phyloP scores from a whole-genome alignment of 805 yeast genomes.

The Yarrowia porcina region DNA sequence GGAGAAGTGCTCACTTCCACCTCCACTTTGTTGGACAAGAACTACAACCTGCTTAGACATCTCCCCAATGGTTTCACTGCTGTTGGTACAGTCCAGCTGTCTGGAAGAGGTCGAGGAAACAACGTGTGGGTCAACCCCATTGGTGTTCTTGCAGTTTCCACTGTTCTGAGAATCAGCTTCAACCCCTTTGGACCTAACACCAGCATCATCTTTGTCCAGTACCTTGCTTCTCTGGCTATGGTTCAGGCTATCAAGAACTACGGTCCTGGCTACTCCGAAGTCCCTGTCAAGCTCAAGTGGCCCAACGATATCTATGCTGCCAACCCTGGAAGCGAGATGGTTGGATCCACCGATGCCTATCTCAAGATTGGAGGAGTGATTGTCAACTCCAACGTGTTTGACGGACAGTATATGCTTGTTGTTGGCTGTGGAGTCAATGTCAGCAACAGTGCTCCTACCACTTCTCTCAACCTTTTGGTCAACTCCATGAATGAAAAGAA shows the following conservation, averaged over 20 bases:
- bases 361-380: slow-evolving; percentile 80
- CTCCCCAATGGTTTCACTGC: slow-evolving; percentile 68
- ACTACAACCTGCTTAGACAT: slow-evolving; percentile 53
- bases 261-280: slow-evolving; percentile 61
- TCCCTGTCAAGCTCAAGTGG: slow-evolving; percentile 89
- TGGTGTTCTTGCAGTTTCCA: slow-evolving; percentile 84
- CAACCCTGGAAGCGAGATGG: slow-evolving; percentile 46
- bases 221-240: slow-evolving; percentile 75
- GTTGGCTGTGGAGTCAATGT: slow-evolving; percentile 88
- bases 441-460: slow-evolving; percentile 83
- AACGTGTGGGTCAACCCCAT: slow-evolving; percentile 93
- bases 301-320: slow-evolving; percentile 87
- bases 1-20: slow-evolving; percentile 93
- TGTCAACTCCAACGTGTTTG: slow-evolving; percentile 70
- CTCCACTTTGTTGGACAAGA: slow-evolving; percentile 69
- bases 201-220: slow-evolving; percentile 75
- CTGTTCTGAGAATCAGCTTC: slow-evolving; percentile 57
- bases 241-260: slow-evolving; percentile 68
- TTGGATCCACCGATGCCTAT: slow-evolving; percentile 38
- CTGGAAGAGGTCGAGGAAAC: slow-evolving; percentile 93
- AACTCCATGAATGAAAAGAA: slow-evolving; percentile 51
- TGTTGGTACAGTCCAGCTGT: slow-evolving; percentile 77
- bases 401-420: slow-evolving; percentile 60
- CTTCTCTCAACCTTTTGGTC: slow-evolving; percentile 74
- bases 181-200: slow-evolving; percentile 41